Percentiles rank a stretch among this genome's conserved stretches.
These are phyloP conservation scores for Cercospora berteroae DNA, from an alignment of 2,329 filamentous ascomycete species.

Conservation along the genomic window DNA sequence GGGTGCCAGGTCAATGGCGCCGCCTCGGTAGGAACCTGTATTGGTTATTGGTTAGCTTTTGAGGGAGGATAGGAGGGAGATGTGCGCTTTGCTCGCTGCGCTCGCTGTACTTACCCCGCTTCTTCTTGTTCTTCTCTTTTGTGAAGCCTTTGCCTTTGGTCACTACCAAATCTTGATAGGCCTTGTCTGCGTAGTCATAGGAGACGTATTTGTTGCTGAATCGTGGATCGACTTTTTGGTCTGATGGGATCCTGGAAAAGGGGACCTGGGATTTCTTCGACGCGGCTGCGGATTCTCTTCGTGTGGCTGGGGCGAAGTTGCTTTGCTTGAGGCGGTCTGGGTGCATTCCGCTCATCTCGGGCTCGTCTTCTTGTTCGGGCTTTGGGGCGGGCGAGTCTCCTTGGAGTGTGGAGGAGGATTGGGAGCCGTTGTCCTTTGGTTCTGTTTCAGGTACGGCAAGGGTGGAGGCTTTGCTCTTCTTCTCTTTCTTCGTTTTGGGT, in stretches of 20 bases:
- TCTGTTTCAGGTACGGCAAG: background rate
- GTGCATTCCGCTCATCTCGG: slow-evolving; percentile 40
- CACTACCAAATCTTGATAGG: slow-evolving; percentile 81
- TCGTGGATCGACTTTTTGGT: slow-evolving; percentile 64
- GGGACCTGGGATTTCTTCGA: slow-evolving; percentile 61
- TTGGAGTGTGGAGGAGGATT: slow-evolving; percentile 37
- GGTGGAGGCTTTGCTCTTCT: slow-evolving; percentile 15
- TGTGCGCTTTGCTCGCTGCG: background rate
- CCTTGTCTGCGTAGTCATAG: slow-evolving; percentile 85
- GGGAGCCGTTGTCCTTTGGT: slow-evolving; percentile 19
- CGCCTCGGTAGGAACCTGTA: slow-evolving; percentile 83
- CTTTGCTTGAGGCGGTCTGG: slow-evolving; percentile 36
- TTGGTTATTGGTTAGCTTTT: slow-evolving; percentile 58
- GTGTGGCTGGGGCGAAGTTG: slow-evolving; percentile 16
- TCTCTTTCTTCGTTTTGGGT: slow-evolving; percentile 23
- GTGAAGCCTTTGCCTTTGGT: slow-evolving; percentile 97
- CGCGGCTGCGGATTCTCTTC: slow-evolving; percentile 31
- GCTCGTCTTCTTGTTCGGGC: slow-evolving; percentile 34
- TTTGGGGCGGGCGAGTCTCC: slow-evolving; percentile 21
- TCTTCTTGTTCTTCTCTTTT: slow-evolving; percentile 96
- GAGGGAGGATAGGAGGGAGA: background rate
- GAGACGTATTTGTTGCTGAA: slow-evolving; percentile 80
- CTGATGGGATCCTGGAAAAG: slow-evolving; percentile 74
- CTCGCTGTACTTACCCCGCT: slow-evolving; percentile 35
- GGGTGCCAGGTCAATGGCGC: slow-evolving; percentile 76